phyloP scores from a whole-genome alignment of 129 eudicot species.

The Flaveria brownii region DNA sequence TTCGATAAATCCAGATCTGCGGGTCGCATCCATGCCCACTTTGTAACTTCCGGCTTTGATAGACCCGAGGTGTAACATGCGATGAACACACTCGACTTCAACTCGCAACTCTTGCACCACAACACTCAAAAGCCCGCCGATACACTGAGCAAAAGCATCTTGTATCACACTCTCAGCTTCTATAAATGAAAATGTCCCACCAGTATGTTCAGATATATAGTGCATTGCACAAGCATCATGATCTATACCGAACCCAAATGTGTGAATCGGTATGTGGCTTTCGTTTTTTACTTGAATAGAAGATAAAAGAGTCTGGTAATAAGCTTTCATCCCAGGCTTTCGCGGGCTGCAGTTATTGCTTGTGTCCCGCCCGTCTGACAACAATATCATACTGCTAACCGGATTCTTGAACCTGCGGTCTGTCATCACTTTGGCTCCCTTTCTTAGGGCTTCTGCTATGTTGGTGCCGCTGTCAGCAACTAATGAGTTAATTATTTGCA shows the following conservation, averaged over 20 bases:
- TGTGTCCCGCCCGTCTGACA: conserved; percentile 89
- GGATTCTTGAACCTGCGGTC: conserved; percentile 71
- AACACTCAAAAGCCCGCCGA: conserved; percentile 90
- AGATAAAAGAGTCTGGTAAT: conserved; percentile 47
- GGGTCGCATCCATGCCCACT: conserved; percentile 27
- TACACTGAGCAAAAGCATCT: conserved; percentile 98
- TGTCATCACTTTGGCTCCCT: conserved; percentile 67
- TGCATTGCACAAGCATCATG: conserved; percentile 86
- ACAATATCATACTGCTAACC: conserved; percentile 67
- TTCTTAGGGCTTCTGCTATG: conserved; percentile 67
- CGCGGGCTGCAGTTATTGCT: conserved; percentile 41
- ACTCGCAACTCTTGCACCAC: conserved; percentile 71
- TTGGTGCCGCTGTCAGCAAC: conserved; percentile 71
- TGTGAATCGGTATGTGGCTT: conserved; percentile 58
- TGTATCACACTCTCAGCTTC: conserved; percentile 75
- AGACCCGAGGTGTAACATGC: conserved; percentile 42
- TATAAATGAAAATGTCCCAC: conserved; percentile 88
- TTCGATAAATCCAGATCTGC: conserved; percentile 48
- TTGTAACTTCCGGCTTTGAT: conserved; percentile 80
- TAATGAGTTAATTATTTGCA: conserved; percentile 68
- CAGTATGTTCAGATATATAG: conserved; percentile 68
- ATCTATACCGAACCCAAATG: conserved; percentile 89
- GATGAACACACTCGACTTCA: conserved; percentile 54
- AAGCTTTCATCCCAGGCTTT: conserved; percentile 18
- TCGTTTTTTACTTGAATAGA: conserved; percentile 37